Evolutionary conservation across 1,284 basidiomycete species (phyloP).

Genomic region (Cystobasidiaceae sp.): DNA sequence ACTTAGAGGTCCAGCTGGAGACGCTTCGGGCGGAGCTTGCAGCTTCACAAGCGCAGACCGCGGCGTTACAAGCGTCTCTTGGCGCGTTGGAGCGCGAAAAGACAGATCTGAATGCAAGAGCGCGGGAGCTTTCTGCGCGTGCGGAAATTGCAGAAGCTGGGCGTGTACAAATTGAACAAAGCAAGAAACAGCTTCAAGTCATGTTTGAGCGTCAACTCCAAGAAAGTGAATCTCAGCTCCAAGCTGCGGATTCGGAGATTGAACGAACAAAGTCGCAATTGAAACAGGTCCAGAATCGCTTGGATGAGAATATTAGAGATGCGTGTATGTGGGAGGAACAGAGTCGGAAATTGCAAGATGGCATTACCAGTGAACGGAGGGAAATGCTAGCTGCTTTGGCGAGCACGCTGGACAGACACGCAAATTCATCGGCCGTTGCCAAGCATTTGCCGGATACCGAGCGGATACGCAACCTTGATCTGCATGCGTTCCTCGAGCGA

Average conservation of each 20-base stretch:
- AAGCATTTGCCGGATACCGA: background rate
- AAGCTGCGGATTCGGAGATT: background rate
- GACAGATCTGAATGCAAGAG: background rate
- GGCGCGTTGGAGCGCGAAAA: slow-evolving; percentile 3
- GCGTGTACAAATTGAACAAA: no score
- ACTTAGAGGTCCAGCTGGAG: background rate
- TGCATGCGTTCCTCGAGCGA: background rate
- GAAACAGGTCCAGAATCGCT: background rate
- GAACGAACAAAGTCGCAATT: background rate
- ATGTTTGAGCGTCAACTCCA: background rate
- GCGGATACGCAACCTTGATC: slow-evolving; percentile 26
- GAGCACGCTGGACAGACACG: background rate
- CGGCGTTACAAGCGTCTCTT: background rate
- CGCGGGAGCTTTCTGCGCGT: background rate
- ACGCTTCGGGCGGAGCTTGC: background rate
- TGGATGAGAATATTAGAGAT: slow-evolving; percentile 19
- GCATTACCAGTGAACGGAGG: slow-evolving; percentile 4
- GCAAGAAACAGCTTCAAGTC: no score
- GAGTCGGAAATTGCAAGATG: slow-evolving; percentile 2
- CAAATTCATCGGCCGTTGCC: background rate
- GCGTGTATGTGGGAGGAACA: slow-evolving; percentile 6
- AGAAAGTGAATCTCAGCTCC: background rate
- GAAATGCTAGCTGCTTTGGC: background rate
- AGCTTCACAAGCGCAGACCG: background rate
- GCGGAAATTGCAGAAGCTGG: background rate